Evolutionary conservation across 345 rosid genomes (phyloP).

Genomic region (Eucalyptus cladocalyx): DNA sequence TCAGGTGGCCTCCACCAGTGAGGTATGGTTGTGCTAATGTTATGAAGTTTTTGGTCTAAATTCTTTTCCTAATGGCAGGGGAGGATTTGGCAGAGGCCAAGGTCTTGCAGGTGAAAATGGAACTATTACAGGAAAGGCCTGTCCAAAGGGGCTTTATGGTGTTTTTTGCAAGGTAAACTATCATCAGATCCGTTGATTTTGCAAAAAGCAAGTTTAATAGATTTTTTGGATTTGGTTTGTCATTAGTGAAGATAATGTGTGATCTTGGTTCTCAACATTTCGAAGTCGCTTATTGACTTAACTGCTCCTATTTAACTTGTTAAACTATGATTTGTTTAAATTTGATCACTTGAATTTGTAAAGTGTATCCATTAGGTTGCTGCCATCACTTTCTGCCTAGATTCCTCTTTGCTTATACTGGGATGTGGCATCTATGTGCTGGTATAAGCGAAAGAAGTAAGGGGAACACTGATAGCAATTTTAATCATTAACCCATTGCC

Average conservation of each 20-base stretch:
- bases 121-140: conserved; percentile 76
- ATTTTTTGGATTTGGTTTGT: not conserved
- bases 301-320: not conserved
- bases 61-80: conserved; percentile 27
- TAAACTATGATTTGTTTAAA: not conserved
- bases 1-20: not conserved
- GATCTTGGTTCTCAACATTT: not conserved
- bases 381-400: not conserved
- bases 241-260: not conserved
- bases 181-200: not conserved
- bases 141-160: conserved; percentile 86
- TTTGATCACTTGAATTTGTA: not conserved
- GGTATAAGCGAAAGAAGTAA: not conserved
- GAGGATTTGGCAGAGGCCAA: conserved; percentile 58
- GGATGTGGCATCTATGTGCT: not conserved
- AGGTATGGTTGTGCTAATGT: not conserved
- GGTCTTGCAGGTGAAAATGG: conserved; percentile 67
- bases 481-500: not conserved
- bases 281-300: not conserved
- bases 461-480: not conserved
- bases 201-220: not conserved
- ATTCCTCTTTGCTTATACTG: not conserved
- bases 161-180: conserved; percentile 67
- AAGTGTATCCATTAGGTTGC: not conserved
- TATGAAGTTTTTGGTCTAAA: not conserved